Conservation (phyloP, 1,284 basidiomycete genomes). For the Papiliotrema terrestris region DNA sequence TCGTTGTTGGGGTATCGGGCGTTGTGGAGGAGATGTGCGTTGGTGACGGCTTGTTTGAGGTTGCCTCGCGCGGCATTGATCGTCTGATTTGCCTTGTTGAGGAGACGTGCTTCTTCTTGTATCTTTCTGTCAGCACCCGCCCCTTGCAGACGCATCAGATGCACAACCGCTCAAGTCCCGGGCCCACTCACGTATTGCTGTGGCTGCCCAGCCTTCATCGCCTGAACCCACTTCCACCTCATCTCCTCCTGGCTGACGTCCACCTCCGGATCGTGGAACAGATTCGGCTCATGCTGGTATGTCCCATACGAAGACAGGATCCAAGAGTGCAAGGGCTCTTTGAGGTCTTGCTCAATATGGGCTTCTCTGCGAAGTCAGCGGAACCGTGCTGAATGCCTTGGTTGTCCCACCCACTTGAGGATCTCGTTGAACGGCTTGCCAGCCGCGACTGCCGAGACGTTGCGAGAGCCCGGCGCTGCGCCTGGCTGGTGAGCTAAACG, state of each 20-base stretch:
- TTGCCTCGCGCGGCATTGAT: conserved; percentile 30
- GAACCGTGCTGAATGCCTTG: neutral
- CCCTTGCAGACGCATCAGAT: neutral
- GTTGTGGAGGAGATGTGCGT: conserved; percentile 40
- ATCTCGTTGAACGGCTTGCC: neutral
- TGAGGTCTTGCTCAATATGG: conserved; percentile 33
- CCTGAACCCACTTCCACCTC: conserved; percentile 62
- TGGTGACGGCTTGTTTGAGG: conserved; percentile 13
- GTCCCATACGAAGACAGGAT: conserved; percentile 72
- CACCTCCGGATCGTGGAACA: conserved; percentile 57
- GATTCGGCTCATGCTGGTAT: conserved; percentile 67
- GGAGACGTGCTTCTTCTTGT: conserved; percentile 29
- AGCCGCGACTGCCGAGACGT: neutral
- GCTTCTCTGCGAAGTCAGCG: conserved; percentile 25
- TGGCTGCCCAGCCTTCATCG: conserved; percentile 57
- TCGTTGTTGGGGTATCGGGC: conserved; percentile 25
- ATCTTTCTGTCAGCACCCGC: conserved; percentile 15
- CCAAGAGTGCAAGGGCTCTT: conserved; percentile 61
- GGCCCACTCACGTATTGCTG: conserved; percentile 62
- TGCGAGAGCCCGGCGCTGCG: neutral
- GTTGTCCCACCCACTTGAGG: neutral
- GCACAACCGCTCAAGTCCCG: neutral
- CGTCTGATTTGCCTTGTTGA: conserved; percentile 20
- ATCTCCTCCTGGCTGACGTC: conserved; percentile 80
- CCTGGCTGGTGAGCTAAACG: conserved; percentile 2